Evolutionary conservation across 108 stramenopile genomes (phyloP), one percentile per base, ranked within the genome.

Genomic region (Fragilaria radians): DNA sequence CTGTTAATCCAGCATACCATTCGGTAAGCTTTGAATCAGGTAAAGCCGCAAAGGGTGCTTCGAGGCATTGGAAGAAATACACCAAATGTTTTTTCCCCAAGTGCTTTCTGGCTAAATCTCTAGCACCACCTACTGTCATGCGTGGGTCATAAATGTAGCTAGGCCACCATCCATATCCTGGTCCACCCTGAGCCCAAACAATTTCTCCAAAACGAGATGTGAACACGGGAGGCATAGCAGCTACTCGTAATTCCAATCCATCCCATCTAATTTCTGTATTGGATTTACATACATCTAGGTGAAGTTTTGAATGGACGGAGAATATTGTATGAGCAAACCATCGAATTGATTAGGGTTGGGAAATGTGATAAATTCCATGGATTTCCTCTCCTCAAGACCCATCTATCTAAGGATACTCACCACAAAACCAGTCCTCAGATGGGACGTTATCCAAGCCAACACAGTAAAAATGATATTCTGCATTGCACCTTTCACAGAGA

Each of bases 381-480:
- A n/a, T n/a, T n/a, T n/a, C n/a, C n/a, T n/a, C n/a, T n/a, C n/a
- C n/a, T n/a, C n/a, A n/a, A n/a, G n/a, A n/a, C n/a, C n/a, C n/a
- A n/a, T n/a, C n/a, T n/a, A n/a, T n/a, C n/a, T n/a, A n/a, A 2
- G 3, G 5, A 21, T 11, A 74, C 86, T 69, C 57, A 91, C 86
- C 71, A 61, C 90, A 91, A 66, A 77, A 86, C 73, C 81, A 91
- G 59, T 91, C 86, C 28, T 73, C 86, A 29, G 82, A 67, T 0
- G 90, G 90, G 32, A 91, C 82, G 28, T 64, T 48, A 26, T 67
- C 28, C 57, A 91, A 46, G 9, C 62, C 64, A 47, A 86, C 48
- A 57, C 85, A 86, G 57, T 87, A 88, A 0, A 81, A 85, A 54
- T 91, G 90, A 70, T 91, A 91, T 53, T 91, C 90, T 50, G 68